A percentile compares a stretch with the other conserved stretches of the same genome.
Conservation (phyloP, 306 rosid species). For the Canavalia gladiata region DNA sequence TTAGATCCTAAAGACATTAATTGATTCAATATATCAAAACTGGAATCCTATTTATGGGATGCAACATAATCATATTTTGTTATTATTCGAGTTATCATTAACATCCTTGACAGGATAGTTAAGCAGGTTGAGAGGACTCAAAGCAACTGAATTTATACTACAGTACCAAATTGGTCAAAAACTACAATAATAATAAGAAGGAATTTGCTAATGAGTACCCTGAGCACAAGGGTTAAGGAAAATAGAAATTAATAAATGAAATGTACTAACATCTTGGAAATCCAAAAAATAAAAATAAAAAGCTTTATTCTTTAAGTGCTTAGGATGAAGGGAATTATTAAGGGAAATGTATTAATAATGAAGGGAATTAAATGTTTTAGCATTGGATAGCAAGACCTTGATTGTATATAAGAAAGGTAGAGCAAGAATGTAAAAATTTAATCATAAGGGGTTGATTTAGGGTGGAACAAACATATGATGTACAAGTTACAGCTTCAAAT, state of each 20-base stretch:
- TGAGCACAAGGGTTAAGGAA: neutral
- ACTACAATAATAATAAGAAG: constrained; percentile 27
- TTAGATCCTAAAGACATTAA: constrained; percentile 72
- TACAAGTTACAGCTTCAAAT: neutral
- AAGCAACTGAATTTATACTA: constrained; percentile 8
- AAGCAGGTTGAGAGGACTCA: constrained; percentile 29
- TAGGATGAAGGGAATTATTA: neutral
- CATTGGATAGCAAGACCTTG: constrained; percentile 3
- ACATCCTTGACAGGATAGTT: constrained; percentile 32
- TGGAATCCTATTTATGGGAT: constrained; percentile 50
- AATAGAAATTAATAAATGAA: constrained; percentile 9
- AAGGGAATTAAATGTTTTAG: constrained; percentile 3
- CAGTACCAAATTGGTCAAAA: constrained; percentile 6
- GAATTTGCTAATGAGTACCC: constrained; percentile 14
- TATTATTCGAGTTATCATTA: constrained; percentile 38
- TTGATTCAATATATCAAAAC: constrained; percentile 61
- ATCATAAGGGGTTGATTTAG: neutral
- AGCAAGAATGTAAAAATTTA: neutral
- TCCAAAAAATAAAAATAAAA: neutral
- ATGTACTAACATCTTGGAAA: neutral
- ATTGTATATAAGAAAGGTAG: neutral
- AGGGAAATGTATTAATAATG: neutral
- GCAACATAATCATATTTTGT: constrained; percentile 44
- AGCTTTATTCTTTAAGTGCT: neutral
- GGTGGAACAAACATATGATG: neutral